Base-by-base conservation (phyloP, 352 stramenopile genomes). In the Phytophthora boehmeriae region DNA sequence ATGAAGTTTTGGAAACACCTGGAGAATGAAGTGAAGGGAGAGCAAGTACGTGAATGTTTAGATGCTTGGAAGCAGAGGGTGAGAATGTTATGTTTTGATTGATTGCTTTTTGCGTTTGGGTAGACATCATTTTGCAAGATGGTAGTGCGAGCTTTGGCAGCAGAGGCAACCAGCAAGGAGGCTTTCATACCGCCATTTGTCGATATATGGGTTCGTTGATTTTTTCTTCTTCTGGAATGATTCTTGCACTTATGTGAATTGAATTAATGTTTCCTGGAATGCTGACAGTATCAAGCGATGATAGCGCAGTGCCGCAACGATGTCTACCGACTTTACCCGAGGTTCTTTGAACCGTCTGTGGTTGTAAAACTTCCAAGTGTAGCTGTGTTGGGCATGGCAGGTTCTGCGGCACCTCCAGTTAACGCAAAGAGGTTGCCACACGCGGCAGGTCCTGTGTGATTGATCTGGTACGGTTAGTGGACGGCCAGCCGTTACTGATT, bases 261-360 rank as follows among this genome's bases (percentile, higher is more conserved):
- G 47, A 9, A 16, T 8, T 19, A 11, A 22, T 19, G 23, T 28
- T 13, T 46, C 34, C 20, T 14, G 56, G 45, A 36, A 1, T 38
- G 25, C 17, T 16, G 27, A 4, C 30, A 88, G 78, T 83, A 80
- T 39, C 59, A 77, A 8, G 54, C 60, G 11, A 73, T 72, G 61
- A 27, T 83, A n/a, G 58, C 66, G 9, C 68, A 73, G 28, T 80
- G 76, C 32, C 70, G 65, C 16, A 89, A 93, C 66, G 76, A 90
- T 47, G 72, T 86, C 27, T 76, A 76, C 50, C 81, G 77, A 27
- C 66, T 91, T 34, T 93, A 93, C 61, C 64, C 81, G 17, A 70
- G 73, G 10, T 86, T 78, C 53, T 93, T 86, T 58, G 70, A 90
- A 34, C 55, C 57, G 1, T 75, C 71, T n/a, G 13, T 86, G 38